Conservation (phyloP, 306 rosid species). For the Lotus japonicus region DNA sequence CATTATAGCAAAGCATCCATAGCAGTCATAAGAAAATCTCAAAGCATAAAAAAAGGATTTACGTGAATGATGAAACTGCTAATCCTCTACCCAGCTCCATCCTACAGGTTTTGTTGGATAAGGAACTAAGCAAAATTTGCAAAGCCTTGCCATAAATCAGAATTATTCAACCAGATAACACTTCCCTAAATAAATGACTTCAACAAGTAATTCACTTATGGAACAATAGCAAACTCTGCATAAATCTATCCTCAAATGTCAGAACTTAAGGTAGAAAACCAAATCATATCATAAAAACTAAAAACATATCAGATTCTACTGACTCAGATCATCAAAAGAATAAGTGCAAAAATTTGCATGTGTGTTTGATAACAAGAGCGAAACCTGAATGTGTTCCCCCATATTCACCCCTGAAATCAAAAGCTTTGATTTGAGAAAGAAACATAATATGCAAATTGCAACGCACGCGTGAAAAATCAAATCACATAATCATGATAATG, state of each 20-base stretch:
- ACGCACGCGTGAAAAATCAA: too few relatives aligned
- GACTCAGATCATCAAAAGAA: constrained; percentile 51
- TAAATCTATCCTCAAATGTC: neutral
- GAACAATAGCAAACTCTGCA: neutral
- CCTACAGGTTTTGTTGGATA: constrained; percentile 42
- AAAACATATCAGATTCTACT: constrained; percentile 20
- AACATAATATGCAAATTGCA: too few relatives aligned
- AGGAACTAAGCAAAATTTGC: neutral
- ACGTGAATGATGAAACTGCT: constrained; percentile 11
- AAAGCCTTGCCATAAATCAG: neutral
- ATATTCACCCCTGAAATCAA: too few relatives aligned
- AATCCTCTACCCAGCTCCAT: constrained; percentile 49
- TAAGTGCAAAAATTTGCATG: too few relatives aligned
- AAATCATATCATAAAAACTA: neutral
- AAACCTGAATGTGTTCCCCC: too few relatives aligned
- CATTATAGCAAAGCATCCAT: too few relatives aligned
- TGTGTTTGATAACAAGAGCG: too few relatives aligned
- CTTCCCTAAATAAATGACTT: neutral
- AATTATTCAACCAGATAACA: neutral
- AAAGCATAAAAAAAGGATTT: too few relatives aligned
- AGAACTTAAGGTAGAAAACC: neutral
- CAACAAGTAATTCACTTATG: neutral
- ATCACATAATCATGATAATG: too few relatives aligned
- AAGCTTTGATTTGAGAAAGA: too few relatives aligned
- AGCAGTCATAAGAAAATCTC: too few relatives aligned